Base-by-base conservation (phyloP, 257 asterid species). In the Solanum medicagineum region DNA sequence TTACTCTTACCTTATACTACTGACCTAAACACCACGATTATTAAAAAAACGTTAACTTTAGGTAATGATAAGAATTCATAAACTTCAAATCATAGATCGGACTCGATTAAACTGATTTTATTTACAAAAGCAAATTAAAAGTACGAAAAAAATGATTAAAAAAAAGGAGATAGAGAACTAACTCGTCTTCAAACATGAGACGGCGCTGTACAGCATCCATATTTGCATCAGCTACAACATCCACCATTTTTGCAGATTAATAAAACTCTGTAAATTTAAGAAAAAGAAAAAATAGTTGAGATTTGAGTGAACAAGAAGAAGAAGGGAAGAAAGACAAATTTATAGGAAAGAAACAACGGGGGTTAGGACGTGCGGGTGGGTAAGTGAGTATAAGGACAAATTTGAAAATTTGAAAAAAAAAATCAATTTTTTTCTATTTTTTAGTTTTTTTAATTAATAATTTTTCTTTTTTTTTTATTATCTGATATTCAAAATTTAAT, bases 141-240 rank as follows among this genome's bases (percentile, higher is more conserved):
- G 0, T 12, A 59, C 66, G 13, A 59, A 56, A 53, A 53, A 26
- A 44, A 29, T 0, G 14, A 5, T 1, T 22, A 19, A 69, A 74
- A 44, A 42, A 16, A 40, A 55, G 45, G 24, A 19, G 68, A 66
- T 42, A 44, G 49, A 32, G 65, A 24, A 91, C 97, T 29, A 5
- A 94, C 99, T 95, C 98, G 91, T 95, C 99, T 53, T 94, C 99
- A 84, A 95, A 95, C 99, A 95, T 95, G 90, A 95, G 99, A 74
- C 98, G 94, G 80, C 96, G 89, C 91, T 94, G 99, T 45, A 95
- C 99, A 84, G 97, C 98, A 82, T 95, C 98, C 99, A 95, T 94
- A 87, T 88, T 84, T 83, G 94, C 89, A 90, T 95, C 98, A 51
- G 87, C 91, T 49, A 89, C 84, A 88, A 86, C 88, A 63, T 87